These are phyloP conservation scores for Zanthoxylum bungeanum DNA, from an alignment of 345 rosid species.

Conservation along the genomic window DNA sequence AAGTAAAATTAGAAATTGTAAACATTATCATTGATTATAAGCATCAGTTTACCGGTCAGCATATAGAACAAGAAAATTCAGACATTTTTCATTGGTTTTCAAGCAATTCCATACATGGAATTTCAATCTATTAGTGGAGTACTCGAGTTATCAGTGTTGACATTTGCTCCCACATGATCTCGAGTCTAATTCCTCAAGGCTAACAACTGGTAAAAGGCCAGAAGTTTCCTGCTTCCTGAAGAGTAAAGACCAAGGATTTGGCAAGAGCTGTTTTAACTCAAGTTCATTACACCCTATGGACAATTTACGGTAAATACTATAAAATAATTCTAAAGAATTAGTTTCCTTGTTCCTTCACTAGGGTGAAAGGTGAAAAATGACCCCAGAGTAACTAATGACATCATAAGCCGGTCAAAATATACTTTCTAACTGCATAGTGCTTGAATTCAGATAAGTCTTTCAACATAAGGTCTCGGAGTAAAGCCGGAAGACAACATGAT, in stretches of 20 bases:
- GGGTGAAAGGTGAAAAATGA: not conserved
- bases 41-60: not conserved
- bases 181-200: not conserved
- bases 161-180: not conserved
- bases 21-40: not conserved
- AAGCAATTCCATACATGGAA: not conserved
- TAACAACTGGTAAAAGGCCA: not conserved
- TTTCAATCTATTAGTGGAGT: not conserved
- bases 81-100: not conserved
- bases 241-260: not conserved
- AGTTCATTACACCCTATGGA: not conserved
- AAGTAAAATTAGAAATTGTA: constrained; percentile 15
- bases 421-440: not conserved
- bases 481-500: not conserved
- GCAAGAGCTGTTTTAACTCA: not conserved
- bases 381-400: not conserved
- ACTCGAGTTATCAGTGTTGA: not conserved
- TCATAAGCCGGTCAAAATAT: not conserved
- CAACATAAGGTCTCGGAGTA: not conserved
- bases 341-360: not conserved
- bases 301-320: not conserved
- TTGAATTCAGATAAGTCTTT: not conserved
- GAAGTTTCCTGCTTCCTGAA: not conserved
- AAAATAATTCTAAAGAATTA: not conserved
- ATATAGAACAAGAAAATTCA: not conserved